Conservation (phyloP, 2,329 filamentous ascomycete genomes). For the Hypoxylon sp. region DNA sequence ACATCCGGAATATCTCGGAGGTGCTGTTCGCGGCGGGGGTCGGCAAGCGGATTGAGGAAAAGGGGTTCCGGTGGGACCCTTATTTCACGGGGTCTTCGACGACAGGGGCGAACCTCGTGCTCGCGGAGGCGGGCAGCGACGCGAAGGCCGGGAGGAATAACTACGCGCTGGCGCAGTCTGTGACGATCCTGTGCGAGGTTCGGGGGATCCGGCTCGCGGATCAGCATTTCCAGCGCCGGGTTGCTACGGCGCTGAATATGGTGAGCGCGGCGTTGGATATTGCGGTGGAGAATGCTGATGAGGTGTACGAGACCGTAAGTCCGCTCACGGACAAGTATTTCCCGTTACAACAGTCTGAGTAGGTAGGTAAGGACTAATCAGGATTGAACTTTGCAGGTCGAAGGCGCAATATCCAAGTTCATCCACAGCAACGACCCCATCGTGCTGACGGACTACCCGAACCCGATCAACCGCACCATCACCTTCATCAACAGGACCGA, state of each 20-base stretch:
- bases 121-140: constrained; percentile 47
- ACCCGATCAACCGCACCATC: constrained; percentile 41
- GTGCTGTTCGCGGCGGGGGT: constrained; percentile 48
- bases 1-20: constrained; percentile 49
- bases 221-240: constrained; percentile 48
- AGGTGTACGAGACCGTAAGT: constrained; percentile 43
- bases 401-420: constrained; percentile 44
- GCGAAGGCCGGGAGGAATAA: constrained; percentile 45
- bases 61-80: constrained; percentile 52
- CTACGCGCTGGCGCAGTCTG: constrained; percentile 45
- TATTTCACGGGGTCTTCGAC: constrained; percentile 48
- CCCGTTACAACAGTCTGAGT: too few relatives aligned
- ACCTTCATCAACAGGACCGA: constrained; percentile 44
- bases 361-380: neutral
- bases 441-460: constrained; percentile 45
- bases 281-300: constrained; percentile 42
- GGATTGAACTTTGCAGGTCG: constrained; percentile 5
- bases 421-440: constrained; percentile 45
- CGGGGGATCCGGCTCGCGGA: constrained; percentile 47
- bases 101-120: constrained; percentile 31
- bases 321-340: too few relatives aligned
- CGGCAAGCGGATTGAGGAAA: constrained; percentile 44
- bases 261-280: constrained; percentile 46
- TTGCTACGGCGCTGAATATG: constrained; percentile 47
- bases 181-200: constrained; percentile 46